Evolutionary conservation across 2,329 filamentous ascomycete genomes (phyloP).

Genomic region (Neocatenulostroma microsporum): DNA sequence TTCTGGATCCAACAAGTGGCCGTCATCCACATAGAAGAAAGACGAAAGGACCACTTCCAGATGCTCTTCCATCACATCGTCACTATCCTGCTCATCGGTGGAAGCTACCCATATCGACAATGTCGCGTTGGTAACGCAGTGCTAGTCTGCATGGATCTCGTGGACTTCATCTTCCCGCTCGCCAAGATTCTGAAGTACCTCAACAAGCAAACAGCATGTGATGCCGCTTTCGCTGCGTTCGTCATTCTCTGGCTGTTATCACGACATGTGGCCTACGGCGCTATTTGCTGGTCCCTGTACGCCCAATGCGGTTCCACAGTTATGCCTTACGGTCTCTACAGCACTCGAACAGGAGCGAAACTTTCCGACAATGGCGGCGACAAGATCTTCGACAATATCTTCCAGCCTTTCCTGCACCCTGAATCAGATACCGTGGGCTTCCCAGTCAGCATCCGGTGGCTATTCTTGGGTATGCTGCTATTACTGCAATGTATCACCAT

Average conservation of each 20-base stretch:
- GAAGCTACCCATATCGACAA: constrained; percentile 79
- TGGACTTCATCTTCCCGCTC: constrained; percentile 71
- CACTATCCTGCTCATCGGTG: constrained; percentile 70
- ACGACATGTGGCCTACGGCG: constrained; percentile 72
- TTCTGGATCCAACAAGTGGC: constrained; percentile 95
- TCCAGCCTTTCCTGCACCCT: constrained; percentile 65
- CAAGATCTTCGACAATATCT: constrained; percentile 49
- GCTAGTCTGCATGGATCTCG: constrained; percentile 85
- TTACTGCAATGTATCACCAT: constrained; percentile 72
- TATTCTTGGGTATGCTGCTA: constrained; percentile 69
- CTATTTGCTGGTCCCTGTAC: constrained; percentile 77
- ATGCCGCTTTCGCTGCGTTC: constrained; percentile 76
- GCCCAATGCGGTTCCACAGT: constrained; percentile 45
- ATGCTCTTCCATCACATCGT: constrained; percentile 95
- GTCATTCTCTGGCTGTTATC: constrained; percentile 76
- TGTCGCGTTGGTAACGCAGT: constrained; percentile 84
- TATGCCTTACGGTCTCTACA: constrained; percentile 65
- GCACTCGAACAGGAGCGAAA: constrained; percentile 45
- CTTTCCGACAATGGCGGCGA: constrained; percentile 45
- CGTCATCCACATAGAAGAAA: constrained; percentile 89
- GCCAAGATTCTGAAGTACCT: constrained; percentile 94
- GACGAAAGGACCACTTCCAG: constrained; percentile 88
- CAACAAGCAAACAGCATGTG: constrained; percentile 66
- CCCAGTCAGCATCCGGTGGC: constrained; percentile 63
- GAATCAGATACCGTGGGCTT: constrained; percentile 67